Percentiles rank a stretch among this genome's conserved stretches.
Evolutionary conservation across 352 stramenopile species (phyloP).

Genomic region (Phytophthora kernoviae): DNA sequence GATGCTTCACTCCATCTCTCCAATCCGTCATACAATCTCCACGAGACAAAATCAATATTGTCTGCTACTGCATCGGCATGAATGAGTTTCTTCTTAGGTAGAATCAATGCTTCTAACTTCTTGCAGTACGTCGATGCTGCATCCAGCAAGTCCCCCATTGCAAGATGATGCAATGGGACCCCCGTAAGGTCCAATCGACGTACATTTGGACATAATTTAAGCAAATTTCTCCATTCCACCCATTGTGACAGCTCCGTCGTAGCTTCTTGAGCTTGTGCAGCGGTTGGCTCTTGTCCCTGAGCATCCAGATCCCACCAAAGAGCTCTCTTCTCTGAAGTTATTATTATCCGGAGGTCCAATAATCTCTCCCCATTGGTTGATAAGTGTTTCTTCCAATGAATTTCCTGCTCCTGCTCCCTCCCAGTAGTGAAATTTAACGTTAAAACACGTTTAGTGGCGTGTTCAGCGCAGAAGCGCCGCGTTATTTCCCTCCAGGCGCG

Average conservation of each 20-base stretch:
- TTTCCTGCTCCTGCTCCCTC: slow-evolving; percentile 29
- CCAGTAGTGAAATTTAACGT: slow-evolving; percentile 36
- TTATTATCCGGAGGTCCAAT: slow-evolving; percentile 36
- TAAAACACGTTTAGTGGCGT: slow-evolving; percentile 24
- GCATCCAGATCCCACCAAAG: slow-evolving; percentile 48
- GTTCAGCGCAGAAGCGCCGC: slow-evolving; percentile 17
- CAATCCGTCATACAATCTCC: slow-evolving; percentile 37
- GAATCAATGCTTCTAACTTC: slow-evolving; percentile 40
- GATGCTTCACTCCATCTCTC: slow-evolving; percentile 32
- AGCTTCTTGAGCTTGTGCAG: slow-evolving; percentile 3
- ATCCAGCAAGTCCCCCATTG: slow-evolving; percentile 44
- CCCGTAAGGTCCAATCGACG: slow-evolving; percentile 45
- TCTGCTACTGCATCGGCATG: slow-evolving; percentile 40
- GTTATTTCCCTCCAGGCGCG: slow-evolving; percentile 30
- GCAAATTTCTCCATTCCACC: slow-evolving; percentile 47
- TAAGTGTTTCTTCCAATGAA: slow-evolving; percentile 19
- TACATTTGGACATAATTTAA: slow-evolving; percentile 42
- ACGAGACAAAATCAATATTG: slow-evolving; percentile 47
- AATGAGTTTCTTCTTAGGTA: slow-evolving; percentile 37
- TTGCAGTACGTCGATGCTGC: slow-evolving; percentile 33
- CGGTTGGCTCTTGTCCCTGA: slow-evolving; percentile 3
- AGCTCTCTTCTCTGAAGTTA: slow-evolving; percentile 24
- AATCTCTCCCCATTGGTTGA: slow-evolving; percentile 17
- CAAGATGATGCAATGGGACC: slow-evolving; percentile 48
- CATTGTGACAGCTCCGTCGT: slow-evolving; percentile 30